Evolutionary conservation across 108 stramenopile species (phyloP).

Genomic region (Nannochloropsis oceanica): DNA sequence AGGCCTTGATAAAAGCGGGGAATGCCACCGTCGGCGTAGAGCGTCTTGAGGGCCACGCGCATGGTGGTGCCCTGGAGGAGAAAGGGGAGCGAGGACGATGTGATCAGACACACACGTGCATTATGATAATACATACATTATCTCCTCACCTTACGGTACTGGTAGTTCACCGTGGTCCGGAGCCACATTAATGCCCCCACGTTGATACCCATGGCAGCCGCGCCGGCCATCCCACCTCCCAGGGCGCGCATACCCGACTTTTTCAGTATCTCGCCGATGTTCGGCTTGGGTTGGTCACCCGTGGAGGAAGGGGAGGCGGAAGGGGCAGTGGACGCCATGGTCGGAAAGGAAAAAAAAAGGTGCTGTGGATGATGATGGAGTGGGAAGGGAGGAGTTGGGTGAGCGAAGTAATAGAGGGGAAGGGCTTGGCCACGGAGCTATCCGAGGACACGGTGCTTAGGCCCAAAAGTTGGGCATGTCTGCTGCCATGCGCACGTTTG

Average conservation of each 20-base stretch:
- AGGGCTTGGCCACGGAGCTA: too few species aligned
- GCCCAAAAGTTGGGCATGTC: too few species aligned
- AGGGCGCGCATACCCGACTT: conserved; percentile 28
- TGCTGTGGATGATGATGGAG: background rate
- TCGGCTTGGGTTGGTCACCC: background rate
- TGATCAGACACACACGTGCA: too few species aligned
- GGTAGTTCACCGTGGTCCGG: conserved; percentile 28
- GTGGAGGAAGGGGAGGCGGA: background rate
- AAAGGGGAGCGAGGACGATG: background rate
- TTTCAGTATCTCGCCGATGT: conserved; percentile 9
- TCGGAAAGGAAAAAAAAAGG: background rate
- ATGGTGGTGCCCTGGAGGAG: conserved; percentile 6
- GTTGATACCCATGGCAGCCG: conserved; percentile 42
- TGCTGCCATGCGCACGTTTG: too few species aligned
- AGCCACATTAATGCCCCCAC: conserved; percentile 28
- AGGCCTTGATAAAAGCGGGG: conserved; percentile 39
- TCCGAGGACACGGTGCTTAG: too few species aligned
- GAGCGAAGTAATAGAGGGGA: too few species aligned
- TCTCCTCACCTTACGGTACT: conserved; percentile 2
- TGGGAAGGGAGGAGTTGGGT: background rate
- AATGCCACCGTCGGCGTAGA: conserved; percentile 41
- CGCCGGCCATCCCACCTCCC: conserved; percentile 37
- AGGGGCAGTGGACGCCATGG: background rate
- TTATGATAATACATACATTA: background rate
- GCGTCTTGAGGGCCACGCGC: conserved; percentile 16